These are phyloP conservation scores for Corrigiola litoralis DNA, from an alignment of 179 eudicot genomes.

Conservation along the genomic window DNA sequence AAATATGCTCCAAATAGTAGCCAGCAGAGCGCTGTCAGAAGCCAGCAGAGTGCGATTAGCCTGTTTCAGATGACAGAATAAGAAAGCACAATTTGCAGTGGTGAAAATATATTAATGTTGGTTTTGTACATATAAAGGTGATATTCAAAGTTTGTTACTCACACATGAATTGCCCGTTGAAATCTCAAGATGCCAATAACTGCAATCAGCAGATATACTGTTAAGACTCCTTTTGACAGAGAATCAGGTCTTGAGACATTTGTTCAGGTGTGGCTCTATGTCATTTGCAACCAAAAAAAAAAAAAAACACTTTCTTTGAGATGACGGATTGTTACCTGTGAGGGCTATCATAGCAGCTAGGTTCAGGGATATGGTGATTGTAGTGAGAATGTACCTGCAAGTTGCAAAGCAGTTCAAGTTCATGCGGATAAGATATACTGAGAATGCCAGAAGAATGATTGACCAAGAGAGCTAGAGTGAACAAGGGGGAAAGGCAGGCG, in stretches of 20 bases:
- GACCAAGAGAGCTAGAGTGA: too few species aligned
- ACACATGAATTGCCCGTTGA: constrained; percentile 34
- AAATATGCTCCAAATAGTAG: constrained; percentile 58
- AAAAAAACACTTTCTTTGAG: too few species aligned
- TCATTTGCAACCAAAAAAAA: too few species aligned
- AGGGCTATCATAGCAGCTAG: constrained; percentile 46
- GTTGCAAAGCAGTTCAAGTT: constrained; percentile 27
- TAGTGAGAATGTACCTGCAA: constrained; percentile 52
- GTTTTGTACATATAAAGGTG: not conserved
- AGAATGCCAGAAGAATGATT: not conserved
- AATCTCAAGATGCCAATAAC: constrained; percentile 49
- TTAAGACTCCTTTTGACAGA: not conserved
- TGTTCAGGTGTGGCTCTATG: not conserved
- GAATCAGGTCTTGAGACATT: not conserved
- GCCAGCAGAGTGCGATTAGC: constrained; percentile 52
- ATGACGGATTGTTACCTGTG: constrained; percentile 40
- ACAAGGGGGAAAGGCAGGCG: too few species aligned
- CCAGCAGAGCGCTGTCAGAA: constrained; percentile 59
- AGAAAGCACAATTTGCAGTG: not conserved
- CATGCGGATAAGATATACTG: not conserved
- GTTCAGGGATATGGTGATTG: constrained; percentile 39
- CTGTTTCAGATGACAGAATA: constrained; percentile 27
- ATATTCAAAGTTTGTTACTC: constrained; percentile 23
- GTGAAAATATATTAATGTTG: not conserved
- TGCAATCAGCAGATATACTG: constrained; percentile 20